Base-by-base conservation (phyloP, 257 asterid genomes). In the Salvia rosmarinus region DNA sequence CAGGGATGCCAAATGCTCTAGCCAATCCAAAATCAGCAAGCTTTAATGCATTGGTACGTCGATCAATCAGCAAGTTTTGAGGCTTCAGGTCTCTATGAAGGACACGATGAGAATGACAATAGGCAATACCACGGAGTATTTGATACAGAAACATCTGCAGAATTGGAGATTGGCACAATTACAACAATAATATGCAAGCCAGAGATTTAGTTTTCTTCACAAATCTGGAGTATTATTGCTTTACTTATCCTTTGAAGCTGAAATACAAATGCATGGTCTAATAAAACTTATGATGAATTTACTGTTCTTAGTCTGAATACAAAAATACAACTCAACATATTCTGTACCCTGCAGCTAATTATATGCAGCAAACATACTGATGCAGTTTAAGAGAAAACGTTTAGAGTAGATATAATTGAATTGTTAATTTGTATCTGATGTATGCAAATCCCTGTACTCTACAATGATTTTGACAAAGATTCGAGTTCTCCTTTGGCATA, bases 21-120 rank as follows among this genome's bases (percentile, higher is more conserved):
- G 97, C 98, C 86, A 92, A 83, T 57, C 97, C 98, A 86, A 92
- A 92, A 84, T 92, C 98, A 59, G 98, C 98, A 75, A 92, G 97
- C 84, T 92, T 92, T 68, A 92, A 71, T 42, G 90, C 88, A 77
- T 88, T 92, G 67, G 95, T 90, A 64, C 95, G 90, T 13, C 88
- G 84, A 84, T 92, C 97, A 50, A 92, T 90, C 82, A 92, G 84
- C 88, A 92, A 87, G 85, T 92, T 92, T 75, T 92, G 98, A 70
- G 98, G 98, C 85, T 92, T 92, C 86, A 92, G 71, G 80, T 92
- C 98, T 77, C 98, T 89, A 71, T 90, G 98, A 68, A 92, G 97
- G 70, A 93, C 96, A 57, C 98, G 92, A 56, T 87, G 98, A 61
- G 97, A 90, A 73, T 93, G 98, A 68, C 98, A 93, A 78, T 93